Evolutionary conservation across 805 yeast species (phyloP), one percentile per base, ranked within the genome.

Genomic region (Scheffersomyces spartinae): DNA sequence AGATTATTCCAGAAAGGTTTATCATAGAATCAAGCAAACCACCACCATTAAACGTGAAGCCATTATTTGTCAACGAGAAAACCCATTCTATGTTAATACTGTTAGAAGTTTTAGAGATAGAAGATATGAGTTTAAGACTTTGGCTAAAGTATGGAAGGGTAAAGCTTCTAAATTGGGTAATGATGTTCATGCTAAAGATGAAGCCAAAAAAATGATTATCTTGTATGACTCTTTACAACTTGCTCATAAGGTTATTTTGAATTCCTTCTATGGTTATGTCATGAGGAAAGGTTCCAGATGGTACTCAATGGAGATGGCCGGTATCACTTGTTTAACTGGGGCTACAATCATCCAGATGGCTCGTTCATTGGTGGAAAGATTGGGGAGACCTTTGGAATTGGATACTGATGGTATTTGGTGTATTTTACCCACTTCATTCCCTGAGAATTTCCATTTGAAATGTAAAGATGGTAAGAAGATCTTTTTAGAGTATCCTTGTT

Each of bases 321-420:
- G 99, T 35, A 91, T 91, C 11, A 91, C 99, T 0, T 93, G 98
- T 65, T 64, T 86, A 25, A 91, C 98, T 0, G 99, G 99, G 27
- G 95, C 98, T 1, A 84, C 94, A 0, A 91, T 91, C 40, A 91
- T 91, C 60, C 97, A 93, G 53, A 81, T 88, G 91, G 99, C 99
- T 0, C 65, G 97, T 34, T 58, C 79, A 1, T 57, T 91, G 31
- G 95, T 91, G 9, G 97, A 88, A 47, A 61, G 95, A 41, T 57
- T 93, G 4, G 99, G 99, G 2, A 66, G 97, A 39, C 98, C 98
- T 0, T 59, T 91, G 32, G 99, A 91, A 45, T 68, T 91, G 36
- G 99, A 91, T 53, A 91, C 99, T 0, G 99, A 91, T 65, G 99
- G 99, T 62, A 91, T 91, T 44, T 91, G 99, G 99, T 91, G 99